Percentiles rank a stretch among this genome's conserved stretches.
These are phyloP conservation scores for Starmera quercuum DNA, from an alignment of 805 yeast genomes.

Conservation along the genomic window DNA sequence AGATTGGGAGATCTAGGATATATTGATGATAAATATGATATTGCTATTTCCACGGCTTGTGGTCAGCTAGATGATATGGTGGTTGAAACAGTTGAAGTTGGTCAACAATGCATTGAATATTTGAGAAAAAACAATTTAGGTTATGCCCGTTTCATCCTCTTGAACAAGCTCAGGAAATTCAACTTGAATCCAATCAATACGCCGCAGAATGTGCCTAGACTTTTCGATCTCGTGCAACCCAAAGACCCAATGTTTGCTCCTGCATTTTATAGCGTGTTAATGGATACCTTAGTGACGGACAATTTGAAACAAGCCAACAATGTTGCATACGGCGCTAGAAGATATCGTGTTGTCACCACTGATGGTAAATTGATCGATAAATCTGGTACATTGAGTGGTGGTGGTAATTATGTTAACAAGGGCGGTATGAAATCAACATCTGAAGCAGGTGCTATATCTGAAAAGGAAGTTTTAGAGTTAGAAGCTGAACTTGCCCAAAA, in stretches of 20 bases:
- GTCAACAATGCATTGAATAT: conserved; percentile 73
- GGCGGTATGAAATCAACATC: conserved; percentile 65
- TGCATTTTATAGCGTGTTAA: conserved; percentile 83
- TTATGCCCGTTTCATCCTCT: conserved; percentile 77
- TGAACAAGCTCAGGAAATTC: conserved; percentile 64
- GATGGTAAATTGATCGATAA: conserved; percentile 89
- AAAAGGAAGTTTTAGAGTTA: conserved; percentile 48
- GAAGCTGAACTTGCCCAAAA: conserved; percentile 41
- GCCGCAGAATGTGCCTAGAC: conserved; percentile 70
- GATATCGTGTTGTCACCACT: conserved; percentile 86
- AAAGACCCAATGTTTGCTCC: conserved; percentile 62
- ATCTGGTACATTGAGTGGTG: conserved; percentile 96
- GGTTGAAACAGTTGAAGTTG: conserved; percentile 70
- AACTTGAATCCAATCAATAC: conserved; percentile 52
- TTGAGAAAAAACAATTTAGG: conserved; percentile 80
- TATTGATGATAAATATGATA: conserved; percentile 82
- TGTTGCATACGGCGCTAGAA: conserved; percentile 75
- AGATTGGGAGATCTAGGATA: conserved; percentile 88
- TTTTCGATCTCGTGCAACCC: conserved; percentile 77
- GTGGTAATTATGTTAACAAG: conserved; percentile 62
- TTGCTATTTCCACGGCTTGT: conserved; percentile 93
- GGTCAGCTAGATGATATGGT: conserved; percentile 89
- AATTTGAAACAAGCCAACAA: conserved; percentile 73
- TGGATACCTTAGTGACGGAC: conserved; percentile 81
- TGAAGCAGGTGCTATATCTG: conserved; percentile 38